A percentile compares a stretch with the other conserved stretches of the same genome.
These are phyloP conservation scores for Afroboletus lepidellus DNA, from an alignment of 1,284 basidiomycete species.

Conservation along the genomic window DNA sequence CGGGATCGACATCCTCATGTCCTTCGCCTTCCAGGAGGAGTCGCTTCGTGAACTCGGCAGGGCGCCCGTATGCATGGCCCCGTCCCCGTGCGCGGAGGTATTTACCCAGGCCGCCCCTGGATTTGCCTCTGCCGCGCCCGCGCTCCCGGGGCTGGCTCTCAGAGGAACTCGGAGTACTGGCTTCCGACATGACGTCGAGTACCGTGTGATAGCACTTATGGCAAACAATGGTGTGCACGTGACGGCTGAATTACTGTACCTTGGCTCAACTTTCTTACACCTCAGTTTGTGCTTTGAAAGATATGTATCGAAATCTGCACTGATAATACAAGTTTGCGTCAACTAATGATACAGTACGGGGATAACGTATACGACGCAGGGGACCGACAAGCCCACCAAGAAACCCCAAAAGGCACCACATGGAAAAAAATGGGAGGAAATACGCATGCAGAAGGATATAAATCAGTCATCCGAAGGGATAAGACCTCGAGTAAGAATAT, in stretches of 20 bases:
- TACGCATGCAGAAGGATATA: not conserved
- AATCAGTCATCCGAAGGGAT: slow-evolving; percentile 26
- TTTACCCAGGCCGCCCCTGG: slow-evolving; percentile 69
- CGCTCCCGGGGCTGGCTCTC: slow-evolving; percentile 24
- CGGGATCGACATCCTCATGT: slow-evolving; percentile 38
- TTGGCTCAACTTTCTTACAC: too few species aligned
- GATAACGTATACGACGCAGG: slow-evolving; percentile 4
- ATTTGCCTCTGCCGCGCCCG: slow-evolving; percentile 52
- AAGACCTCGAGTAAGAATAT: slow-evolving; percentile 29
- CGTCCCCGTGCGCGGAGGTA: slow-evolving; percentile 67
- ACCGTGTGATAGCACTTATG: not conserved
- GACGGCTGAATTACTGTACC: too few species aligned
- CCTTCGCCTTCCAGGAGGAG: slow-evolving; percentile 60
- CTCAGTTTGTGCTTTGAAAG: too few species aligned
- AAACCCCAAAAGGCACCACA: slow-evolving; percentile 14
- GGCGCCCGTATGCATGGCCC: slow-evolving; percentile 58
- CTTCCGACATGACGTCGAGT: slow-evolving; percentile 19
- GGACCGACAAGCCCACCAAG: not conserved
- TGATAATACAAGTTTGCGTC: slow-evolving; percentile 7
- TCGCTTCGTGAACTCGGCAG: slow-evolving; percentile 60
- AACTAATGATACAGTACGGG: slow-evolving; percentile 21
- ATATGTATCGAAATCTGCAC: too few species aligned
- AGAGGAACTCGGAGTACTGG: slow-evolving; percentile 7
- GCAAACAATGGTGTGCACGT: not conserved
- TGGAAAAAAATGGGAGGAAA: slow-evolving; percentile 1